Evolutionary conservation across 2,329 filamentous ascomycete genomes (phyloP), one percentile per base, ranked within the genome.

Genomic region (Cladophialophora bantiana): DNA sequence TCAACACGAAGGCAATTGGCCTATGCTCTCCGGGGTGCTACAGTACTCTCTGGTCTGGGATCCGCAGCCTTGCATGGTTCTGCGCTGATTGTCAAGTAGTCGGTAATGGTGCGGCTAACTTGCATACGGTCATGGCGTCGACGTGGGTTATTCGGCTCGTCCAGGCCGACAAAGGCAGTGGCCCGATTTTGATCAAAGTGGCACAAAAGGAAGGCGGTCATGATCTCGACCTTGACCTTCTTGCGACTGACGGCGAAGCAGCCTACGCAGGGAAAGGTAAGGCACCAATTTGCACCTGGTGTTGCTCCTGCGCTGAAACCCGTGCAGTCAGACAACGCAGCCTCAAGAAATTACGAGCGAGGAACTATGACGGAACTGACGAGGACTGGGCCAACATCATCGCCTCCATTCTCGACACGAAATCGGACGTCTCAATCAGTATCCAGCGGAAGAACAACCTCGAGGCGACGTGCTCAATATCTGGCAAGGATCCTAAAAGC

Each of bases 181-280:
- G 31, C 26, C 68, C 68, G 5, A 78, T 88, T 26, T 78, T 89
- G 15, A 73, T 88, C 36, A 80, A 85, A 70, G 80, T 86, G 64
- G 75, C 77, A 15, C 56, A 77, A 75, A 61, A 75, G 68, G 20
- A 68, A 64, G 62, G 73, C 12, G 75, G 76, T 20, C 60, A 72
- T 42, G 62, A 59, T 13, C 62, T 88, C 9, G 85, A 88, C 72
- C 74, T 88, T 42, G 81, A 82, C 62, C 78, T 89, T 34, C 78
- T 84, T 10, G 87, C 83, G 31, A 88, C 86, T 32, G 86, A 89
- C 74, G 84, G 84, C 55, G 83, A 86, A 68, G 78, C 77, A 62
- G 82, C 86, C 12, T 89, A 85, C 75, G 78, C 80, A 26, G 77
- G 78, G 7, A 79, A 78, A 64, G 75, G 84, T 86, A 74, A 58